Base-by-base conservation (phyloP, 305 asterid species). In the Ilex paraguariensis region DNA sequence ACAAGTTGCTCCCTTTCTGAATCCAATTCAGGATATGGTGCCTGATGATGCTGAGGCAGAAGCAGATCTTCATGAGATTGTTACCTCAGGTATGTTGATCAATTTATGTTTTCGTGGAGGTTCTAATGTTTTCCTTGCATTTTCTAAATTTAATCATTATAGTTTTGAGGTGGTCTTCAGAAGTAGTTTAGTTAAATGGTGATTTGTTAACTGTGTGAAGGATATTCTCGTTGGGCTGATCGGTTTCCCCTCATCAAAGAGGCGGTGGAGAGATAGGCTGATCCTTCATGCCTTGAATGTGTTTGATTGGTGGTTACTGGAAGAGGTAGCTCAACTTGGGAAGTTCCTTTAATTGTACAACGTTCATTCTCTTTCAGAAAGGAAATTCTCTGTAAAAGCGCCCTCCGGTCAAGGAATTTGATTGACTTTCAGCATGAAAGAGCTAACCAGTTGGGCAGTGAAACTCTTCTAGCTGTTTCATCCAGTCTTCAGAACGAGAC, bases 221-320 rank as follows among this genome's bases (percentile, higher is more conserved):
- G 87, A 56, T 89, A 83, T 77, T 82, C 80, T 32, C 73, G 79
- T 59, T 87, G 97, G 97, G 84, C 79, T 30, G 82, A 81, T 66
- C 85, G 84, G 66, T 89, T 79, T 70, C 91, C 97, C 17, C 71
- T 7, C 52, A 80, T 89, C 66, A 84, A 73, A 70, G 68, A 74
- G 71, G 67, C 64, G 61, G 80, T 82, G 31, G 94, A 82, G 79
- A 63, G 79, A 74, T 81, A 36, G 75, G 81, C 8, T 16, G 59
- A 32, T 31, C 6, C 39, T 45, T 15, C 53, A 49, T 51, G 8
- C 57, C n/a, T 65, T 31, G 14, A 36, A n/a, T 39, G 15, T 46
- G 14, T 42, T 58, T 31, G 9, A 2, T 11, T 36, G 42, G 9
- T 36, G 42, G 7, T 36, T 36, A 36, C 9, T 36, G 9, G 9